Percentiles rank a stretch among this genome's conserved stretches.
Evolutionary conservation across 1,139 yeast species (phyloP).

Genomic region (Candida sanyaensis): DNA sequence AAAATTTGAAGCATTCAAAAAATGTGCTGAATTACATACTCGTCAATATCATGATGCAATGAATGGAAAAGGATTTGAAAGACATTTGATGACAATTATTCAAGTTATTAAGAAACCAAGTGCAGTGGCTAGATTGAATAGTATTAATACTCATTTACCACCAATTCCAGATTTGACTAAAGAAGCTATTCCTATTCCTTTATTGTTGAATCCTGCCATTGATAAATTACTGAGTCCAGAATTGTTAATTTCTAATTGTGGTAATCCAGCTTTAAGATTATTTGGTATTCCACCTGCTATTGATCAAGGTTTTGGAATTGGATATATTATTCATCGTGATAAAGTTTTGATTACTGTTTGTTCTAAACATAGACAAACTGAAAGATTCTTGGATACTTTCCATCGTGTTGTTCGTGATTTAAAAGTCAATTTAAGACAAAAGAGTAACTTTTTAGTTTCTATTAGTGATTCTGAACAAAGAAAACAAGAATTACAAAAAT

Average conservation of each 20-base stretch:
- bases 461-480: constrained; percentile 38
- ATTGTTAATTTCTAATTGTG: constrained; percentile 60
- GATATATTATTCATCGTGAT: constrained; percentile 71
- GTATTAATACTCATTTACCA: constrained; percentile 34
- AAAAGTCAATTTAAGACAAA: constrained; percentile 44
- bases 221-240: constrained; percentile 45
- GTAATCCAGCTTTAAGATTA: constrained; percentile 70
- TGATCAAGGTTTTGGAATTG: constrained; percentile 76
- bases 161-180: constrained; percentile 25
- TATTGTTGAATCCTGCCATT: constrained; percentile 58
- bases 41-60: constrained; percentile 52
- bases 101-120: constrained; percentile 39
- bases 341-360: constrained; percentile 60
- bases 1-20: constrained; percentile 54
- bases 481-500: constrained; percentile 33
- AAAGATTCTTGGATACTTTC: constrained; percentile 63
- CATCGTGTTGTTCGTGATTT: constrained; percentile 60
- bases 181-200: constrained; percentile 40
- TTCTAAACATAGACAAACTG: constrained; percentile 75
- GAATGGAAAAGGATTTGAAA: constrained; percentile 67
- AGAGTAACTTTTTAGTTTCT: constrained; percentile 35
- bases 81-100: constrained; percentile 66
- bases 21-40: constrained; percentile 56
- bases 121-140: constrained; percentile 42
- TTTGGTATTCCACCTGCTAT: constrained; percentile 80